Conservation (phyloP, 1,284 basidiomycete genomes). For the Cryptococcus sp. region DNA sequence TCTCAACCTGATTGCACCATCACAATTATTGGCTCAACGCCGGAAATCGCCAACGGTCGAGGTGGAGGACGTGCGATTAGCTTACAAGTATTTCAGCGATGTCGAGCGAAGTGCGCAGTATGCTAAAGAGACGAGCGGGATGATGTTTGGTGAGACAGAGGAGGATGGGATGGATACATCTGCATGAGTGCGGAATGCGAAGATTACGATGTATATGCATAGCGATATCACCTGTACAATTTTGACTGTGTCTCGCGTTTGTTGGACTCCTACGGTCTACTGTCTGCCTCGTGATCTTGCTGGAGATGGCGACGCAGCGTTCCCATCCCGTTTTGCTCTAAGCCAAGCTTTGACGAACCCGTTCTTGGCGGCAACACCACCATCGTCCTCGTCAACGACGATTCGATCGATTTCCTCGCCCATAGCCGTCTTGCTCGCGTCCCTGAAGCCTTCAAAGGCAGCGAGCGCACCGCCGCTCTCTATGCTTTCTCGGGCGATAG, state of each 20-base stretch:
- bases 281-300: neutral
- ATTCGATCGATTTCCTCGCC: conserved; percentile 41
- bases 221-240: neutral
- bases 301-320: neutral
- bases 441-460: conserved; percentile 65
- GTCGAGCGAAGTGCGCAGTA: conserved; percentile 93
- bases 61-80: conserved; percentile 78
- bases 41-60: conserved; percentile 76
- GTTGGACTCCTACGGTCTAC: too few species aligned
- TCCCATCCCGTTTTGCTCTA: conserved; percentile 17
- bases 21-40: conserved; percentile 76
- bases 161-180: conserved; percentile 11
- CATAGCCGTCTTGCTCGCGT: conserved; percentile 52
- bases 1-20: conserved; percentile 89
- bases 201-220: neutral
- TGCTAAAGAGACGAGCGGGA: conserved; percentile 77
- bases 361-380: conserved; percentile 53
- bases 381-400: conserved; percentile 48
- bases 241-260: neutral
- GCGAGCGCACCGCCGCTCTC: conserved; percentile 71
- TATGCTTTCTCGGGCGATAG: conserved; percentile 71
- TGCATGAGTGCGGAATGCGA: conserved; percentile 2
- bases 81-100: conserved; percentile 90
- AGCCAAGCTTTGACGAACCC: conserved; percentile 53
- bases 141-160: conserved; percentile 57